Percentiles rank a stretch among this genome's conserved stretches.
phyloP scores from a whole-genome alignment of 164 flowering plant species.

The Protea cynaroides region DNA sequence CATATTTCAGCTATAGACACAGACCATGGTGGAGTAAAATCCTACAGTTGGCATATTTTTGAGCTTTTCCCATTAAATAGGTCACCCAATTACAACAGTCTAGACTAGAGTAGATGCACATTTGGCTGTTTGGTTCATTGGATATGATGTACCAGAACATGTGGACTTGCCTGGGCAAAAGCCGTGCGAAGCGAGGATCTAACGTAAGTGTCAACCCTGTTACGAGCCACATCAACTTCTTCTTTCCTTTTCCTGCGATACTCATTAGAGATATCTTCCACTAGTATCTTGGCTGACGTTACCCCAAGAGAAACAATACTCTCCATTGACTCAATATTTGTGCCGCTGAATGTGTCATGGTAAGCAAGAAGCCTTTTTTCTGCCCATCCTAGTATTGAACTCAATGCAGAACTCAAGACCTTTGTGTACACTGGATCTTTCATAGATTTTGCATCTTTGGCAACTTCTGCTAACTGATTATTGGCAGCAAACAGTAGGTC shows the following conservation, averaged over 20 bases:
- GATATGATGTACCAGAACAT: not conserved
- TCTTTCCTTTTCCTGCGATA: conserved; percentile 46
- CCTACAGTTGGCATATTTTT: not conserved
- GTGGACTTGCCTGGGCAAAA: conserved; percentile 74
- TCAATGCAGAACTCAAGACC: conserved; percentile 48
- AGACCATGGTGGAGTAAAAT: not conserved
- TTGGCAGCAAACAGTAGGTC: conserved; percentile 69
- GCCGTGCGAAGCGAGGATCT: conserved; percentile 74
- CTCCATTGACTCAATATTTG: conserved; percentile 51
- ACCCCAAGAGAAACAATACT: conserved; percentile 51
- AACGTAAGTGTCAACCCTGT: conserved; percentile 65
- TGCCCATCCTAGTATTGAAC: conserved; percentile 61
- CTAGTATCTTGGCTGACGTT: conserved; percentile 53
- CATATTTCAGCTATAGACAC: not conserved
- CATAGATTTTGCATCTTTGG: conserved; percentile 49
- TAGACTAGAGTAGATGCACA: too few relatives aligned
- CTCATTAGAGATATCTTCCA: conserved; percentile 60
- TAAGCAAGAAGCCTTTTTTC: conserved; percentile 75
- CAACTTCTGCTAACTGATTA: conserved; percentile 57
- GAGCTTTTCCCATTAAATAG: not conserved
- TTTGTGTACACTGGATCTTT: conserved; percentile 46
- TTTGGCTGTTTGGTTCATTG: not conserved
- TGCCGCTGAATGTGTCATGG: conserved; percentile 54
- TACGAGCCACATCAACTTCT: conserved; percentile 41
- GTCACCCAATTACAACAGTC: not conserved